These are phyloP conservation scores for Acacia melanoxylon DNA, from an alignment of 306 rosid species.

Conservation along the genomic window DNA sequence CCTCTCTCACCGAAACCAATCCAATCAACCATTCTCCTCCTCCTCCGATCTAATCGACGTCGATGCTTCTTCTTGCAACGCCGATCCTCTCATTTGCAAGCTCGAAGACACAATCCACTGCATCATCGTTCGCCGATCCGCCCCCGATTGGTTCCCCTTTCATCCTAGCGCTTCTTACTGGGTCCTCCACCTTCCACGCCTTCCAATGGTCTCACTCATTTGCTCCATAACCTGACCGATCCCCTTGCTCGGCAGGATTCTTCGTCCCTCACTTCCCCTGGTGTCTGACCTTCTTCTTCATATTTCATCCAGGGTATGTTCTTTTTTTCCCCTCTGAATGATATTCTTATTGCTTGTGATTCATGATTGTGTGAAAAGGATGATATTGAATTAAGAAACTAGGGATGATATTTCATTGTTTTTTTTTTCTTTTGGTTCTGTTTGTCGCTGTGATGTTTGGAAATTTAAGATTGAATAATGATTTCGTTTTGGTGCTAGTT, in stretches of 20 bases:
- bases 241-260: slow-evolving; percentile 50
- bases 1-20: slow-evolving; percentile 44
- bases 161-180: slow-evolving; percentile 62
- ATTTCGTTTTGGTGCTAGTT: too few species aligned
- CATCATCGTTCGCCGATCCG: too few species aligned
- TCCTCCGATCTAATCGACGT: slow-evolving; percentile 29
- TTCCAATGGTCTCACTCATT: slow-evolving; percentile 41
- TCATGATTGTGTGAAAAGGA: neutral
- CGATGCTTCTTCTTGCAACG: slow-evolving; percentile 29
- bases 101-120: slow-evolving; percentile 71
- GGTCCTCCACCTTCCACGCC: slow-evolving; percentile 58
- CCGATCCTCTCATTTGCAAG: slow-evolving; percentile 57
- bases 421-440: too few species aligned
- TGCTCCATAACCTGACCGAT: slow-evolving; percentile 52
- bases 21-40: slow-evolving; percentile 42
- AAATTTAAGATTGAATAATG: too few species aligned
- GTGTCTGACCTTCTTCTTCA: slow-evolving; percentile 63
- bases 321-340: neutral
- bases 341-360: neutral
- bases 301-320: slow-evolving; percentile 51
- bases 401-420: too few species aligned
- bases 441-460: too few species aligned
- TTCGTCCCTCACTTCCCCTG: slow-evolving; percentile 41
- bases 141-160: too few species aligned
- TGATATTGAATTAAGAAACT: neutral